These are phyloP conservation scores for Acacia confusa DNA, from an alignment of 306 rosid genomes.

Conservation along the genomic window DNA sequence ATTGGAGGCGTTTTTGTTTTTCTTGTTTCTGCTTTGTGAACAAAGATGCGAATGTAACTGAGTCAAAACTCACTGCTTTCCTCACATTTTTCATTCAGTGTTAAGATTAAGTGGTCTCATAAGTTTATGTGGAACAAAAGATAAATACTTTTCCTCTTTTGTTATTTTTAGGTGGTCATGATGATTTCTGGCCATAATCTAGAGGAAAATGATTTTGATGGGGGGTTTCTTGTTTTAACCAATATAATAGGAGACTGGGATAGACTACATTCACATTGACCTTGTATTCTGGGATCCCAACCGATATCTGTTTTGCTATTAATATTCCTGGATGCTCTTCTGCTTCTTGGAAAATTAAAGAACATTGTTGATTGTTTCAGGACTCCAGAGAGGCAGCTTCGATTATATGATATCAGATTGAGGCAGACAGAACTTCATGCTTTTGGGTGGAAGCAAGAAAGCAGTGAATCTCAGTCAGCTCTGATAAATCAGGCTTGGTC, in stretches of 20 bases:
- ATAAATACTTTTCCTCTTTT: background rate
- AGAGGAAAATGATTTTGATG: slow-evolving; percentile 4
- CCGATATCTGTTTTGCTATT: slow-evolving; percentile 7
- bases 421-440: slow-evolving; percentile 90
- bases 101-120: background rate
- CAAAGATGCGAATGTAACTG: background rate
- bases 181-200: slow-evolving; percentile 10
- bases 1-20: background rate
- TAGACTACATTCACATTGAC: background rate
- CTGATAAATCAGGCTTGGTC: slow-evolving; percentile 98
- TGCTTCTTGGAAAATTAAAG: slow-evolving; percentile 10
- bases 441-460: slow-evolving; percentile 99
- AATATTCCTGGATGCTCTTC: background rate
- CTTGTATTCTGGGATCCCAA: slow-evolving; percentile 1
- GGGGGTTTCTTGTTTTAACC: background rate
- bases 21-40: background rate
- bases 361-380: slow-evolving; percentile 38
- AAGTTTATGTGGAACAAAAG: background rate
- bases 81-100: background rate
- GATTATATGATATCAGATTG: slow-evolving; percentile 83
- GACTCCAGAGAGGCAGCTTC: slow-evolving; percentile 87
- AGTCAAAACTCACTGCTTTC: background rate
- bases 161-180: slow-evolving; percentile 2
- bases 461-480: slow-evolving; percentile 98
- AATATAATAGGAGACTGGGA: background rate